Percentiles rank a stretch among this genome's conserved stretches.
Evolutionary conservation across 2,329 filamentous ascomycete genomes (phyloP).

Genomic region (Furcasterigmium furcatum): DNA sequence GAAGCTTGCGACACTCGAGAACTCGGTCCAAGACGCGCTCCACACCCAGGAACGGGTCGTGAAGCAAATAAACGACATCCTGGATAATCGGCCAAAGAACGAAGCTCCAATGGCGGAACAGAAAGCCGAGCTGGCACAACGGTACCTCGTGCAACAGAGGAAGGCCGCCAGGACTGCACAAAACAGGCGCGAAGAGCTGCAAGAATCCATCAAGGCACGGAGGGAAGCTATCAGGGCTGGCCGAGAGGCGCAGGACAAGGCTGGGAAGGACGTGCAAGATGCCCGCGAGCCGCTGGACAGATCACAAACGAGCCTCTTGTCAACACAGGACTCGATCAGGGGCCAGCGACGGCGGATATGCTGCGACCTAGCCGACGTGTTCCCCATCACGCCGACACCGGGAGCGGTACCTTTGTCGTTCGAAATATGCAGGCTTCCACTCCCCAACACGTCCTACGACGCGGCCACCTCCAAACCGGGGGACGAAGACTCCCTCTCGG

Average conservation of each 20-base stretch:
- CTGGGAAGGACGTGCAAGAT: conserved; percentile 58
- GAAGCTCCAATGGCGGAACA: conserved; percentile 47
- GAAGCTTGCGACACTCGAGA: conserved; percentile 82
- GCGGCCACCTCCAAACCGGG: conserved; percentile 29
- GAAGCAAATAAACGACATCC: conserved; percentile 68
- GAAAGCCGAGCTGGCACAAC: conserved; percentile 40
- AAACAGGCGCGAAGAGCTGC: conserved; percentile 64
- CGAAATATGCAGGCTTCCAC: conserved; percentile 72
- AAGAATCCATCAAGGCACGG: conserved; percentile 61
- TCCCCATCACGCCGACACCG: conserved; percentile 68
- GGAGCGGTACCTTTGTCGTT: conserved; percentile 67
- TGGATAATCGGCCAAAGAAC: conserved; percentile 38
- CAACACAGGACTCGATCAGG: conserved; percentile 63
- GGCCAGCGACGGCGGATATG: conserved; percentile 88
- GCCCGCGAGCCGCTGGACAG: conserved; percentile 56
- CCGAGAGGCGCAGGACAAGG: conserved; percentile 53
- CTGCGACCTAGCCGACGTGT: conserved; percentile 76
- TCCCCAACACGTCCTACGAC: conserved; percentile 80
- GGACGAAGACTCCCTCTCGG: conserved; percentile 71
- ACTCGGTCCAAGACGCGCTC: conserved; percentile 86
- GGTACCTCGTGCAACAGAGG: conserved; percentile 59
- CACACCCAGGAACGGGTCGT: conserved; percentile 72
- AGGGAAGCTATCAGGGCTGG: conserved; percentile 66
- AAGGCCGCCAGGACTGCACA: conserved; percentile 62
- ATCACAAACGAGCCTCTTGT: conserved; percentile 50